phyloP scores from a whole-genome alignment of 495 filamentous ascomycete genomes.

The Pseudevernia furfuracea region DNA sequence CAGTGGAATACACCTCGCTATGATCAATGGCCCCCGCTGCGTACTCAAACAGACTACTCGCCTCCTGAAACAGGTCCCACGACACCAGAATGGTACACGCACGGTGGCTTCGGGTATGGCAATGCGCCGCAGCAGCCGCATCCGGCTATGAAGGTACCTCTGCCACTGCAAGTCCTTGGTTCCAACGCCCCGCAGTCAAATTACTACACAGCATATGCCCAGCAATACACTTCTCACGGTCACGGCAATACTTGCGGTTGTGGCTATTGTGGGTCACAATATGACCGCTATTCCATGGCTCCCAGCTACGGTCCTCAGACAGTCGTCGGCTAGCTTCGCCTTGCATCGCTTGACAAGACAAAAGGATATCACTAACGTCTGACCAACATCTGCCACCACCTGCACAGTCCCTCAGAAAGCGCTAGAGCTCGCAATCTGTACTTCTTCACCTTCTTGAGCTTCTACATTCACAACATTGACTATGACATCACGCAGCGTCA shows the following conservation, averaged over 20 bases:
- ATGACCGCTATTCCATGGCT: conserved; percentile 57
- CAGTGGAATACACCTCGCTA: conserved; percentile 39
- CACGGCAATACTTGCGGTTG: conserved; percentile 62
- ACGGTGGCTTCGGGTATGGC: conserved; percentile 50
- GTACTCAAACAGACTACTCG: conserved; percentile 52
- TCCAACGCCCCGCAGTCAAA: conserved; percentile 44
- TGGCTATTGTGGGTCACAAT: conserved; percentile 54
- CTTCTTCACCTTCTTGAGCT: neutral
- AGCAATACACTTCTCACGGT: conserved; percentile 53
- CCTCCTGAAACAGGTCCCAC: conserved; percentile 60
- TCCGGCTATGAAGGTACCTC: conserved; percentile 37
- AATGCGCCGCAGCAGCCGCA: conserved; percentile 44
- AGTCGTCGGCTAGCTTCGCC: conserved; percentile 46
- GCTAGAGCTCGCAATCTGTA: neutral
- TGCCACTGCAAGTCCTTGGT: conserved; percentile 30
- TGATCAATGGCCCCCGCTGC: conserved; percentile 48
- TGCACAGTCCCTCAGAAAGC: neutral
- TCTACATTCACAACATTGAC: neutral
- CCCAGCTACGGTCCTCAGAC: conserved; percentile 56
- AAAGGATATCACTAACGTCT: neutral
- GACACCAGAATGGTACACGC: conserved; percentile 51
- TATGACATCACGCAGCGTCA: neutral
- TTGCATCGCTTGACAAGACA: neutral
- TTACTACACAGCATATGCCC: conserved; percentile 46
- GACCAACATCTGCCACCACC: neutral